Evolutionary conservation across 2,329 filamentous ascomycete genomes (phyloP).

Genomic region (Alternaria postmessia): DNA sequence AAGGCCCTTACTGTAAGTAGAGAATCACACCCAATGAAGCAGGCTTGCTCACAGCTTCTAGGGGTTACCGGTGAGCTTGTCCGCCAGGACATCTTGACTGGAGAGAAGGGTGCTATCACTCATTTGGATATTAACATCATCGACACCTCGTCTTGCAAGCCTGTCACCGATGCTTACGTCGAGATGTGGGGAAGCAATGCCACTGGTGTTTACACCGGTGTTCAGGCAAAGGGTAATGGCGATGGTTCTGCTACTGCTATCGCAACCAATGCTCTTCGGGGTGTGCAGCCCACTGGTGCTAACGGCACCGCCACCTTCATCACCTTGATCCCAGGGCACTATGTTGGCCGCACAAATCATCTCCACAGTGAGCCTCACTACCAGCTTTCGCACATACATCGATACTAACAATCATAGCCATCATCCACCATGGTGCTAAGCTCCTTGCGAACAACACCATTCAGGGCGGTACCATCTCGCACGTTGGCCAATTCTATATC

Average conservation of each 20-base stretch:
- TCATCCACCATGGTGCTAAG: constrained; percentile 50
- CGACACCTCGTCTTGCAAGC: constrained; percentile 62
- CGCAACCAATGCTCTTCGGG: constrained; percentile 55
- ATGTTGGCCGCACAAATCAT: constrained; percentile 43
- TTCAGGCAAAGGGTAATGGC: constrained; percentile 50
- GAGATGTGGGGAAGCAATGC: constrained; percentile 59
- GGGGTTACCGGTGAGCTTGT: constrained; percentile 61
- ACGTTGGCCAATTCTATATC: constrained; percentile 72
- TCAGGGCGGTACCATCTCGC: constrained; percentile 60
- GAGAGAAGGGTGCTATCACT: constrained; percentile 59
- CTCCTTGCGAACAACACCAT: constrained; percentile 61
- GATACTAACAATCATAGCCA: constrained; percentile 26
- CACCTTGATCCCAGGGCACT: constrained; percentile 58
- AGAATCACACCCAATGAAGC: neutral
- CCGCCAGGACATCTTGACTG: constrained; percentile 59
- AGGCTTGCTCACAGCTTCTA: constrained; percentile 18
- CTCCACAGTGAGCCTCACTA: constrained; percentile 37
- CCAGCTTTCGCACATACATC: neutral
- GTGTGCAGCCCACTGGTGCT: constrained; percentile 55
- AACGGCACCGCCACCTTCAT: constrained; percentile 61
- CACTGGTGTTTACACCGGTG: constrained; percentile 58
- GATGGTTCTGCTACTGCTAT: constrained; percentile 39
- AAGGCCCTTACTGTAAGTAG: constrained; percentile 47
- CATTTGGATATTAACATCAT: constrained; percentile 64
- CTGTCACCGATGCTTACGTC: constrained; percentile 58